phyloP scores from a whole-genome alignment of 441 rosid species.

The Brassica balearica region DNA sequence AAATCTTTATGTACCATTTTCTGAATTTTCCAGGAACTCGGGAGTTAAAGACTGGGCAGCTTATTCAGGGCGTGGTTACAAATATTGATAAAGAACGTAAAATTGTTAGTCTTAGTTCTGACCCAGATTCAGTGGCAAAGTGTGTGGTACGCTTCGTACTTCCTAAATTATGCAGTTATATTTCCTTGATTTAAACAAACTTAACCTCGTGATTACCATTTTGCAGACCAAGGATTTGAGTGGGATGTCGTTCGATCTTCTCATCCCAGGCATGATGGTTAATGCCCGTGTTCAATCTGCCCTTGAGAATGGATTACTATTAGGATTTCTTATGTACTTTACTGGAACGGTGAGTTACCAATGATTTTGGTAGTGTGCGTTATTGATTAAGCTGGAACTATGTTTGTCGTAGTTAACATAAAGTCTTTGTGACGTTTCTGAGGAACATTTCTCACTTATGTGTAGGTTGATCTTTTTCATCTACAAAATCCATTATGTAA shows the following conservation, averaged over 20 bases:
- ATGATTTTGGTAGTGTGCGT: slow-evolving; percentile 22
- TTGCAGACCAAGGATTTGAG: slow-evolving; percentile 85
- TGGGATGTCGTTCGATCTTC: slow-evolving; percentile 95
- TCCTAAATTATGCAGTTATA: not conserved
- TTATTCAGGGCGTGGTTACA: slow-evolving; percentile 82
- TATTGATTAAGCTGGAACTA: slow-evolving; percentile 19
- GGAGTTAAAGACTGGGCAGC: slow-evolving; percentile 63
- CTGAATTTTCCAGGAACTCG: slow-evolving; percentile 49
- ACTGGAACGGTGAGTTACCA: slow-evolving; percentile 90
- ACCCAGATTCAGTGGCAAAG: slow-evolving; percentile 75
- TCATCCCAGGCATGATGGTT: slow-evolving; percentile 96
- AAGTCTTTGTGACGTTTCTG: slow-evolving; percentile 15
- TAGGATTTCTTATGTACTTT: slow-evolving; percentile 90
- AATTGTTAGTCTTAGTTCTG: slow-evolving; percentile 76
- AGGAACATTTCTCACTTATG: slow-evolving; percentile 33
- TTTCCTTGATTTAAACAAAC: slow-evolving; percentile 19
- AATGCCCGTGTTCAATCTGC: slow-evolving; percentile 88
- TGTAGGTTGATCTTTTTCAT: slow-evolving; percentile 91
- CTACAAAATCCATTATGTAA: slow-evolving; percentile 65
- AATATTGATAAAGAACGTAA: slow-evolving; percentile 78
- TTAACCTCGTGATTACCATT: slow-evolving; percentile 38
- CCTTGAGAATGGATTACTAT: slow-evolving; percentile 88
- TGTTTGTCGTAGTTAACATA: slow-evolving; percentile 12
- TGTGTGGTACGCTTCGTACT: slow-evolving; percentile 64
- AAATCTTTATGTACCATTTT: slow-evolving; percentile 9